Conservation (phyloP, 345 rosid species). For the Clarkia xantiana region DNA sequence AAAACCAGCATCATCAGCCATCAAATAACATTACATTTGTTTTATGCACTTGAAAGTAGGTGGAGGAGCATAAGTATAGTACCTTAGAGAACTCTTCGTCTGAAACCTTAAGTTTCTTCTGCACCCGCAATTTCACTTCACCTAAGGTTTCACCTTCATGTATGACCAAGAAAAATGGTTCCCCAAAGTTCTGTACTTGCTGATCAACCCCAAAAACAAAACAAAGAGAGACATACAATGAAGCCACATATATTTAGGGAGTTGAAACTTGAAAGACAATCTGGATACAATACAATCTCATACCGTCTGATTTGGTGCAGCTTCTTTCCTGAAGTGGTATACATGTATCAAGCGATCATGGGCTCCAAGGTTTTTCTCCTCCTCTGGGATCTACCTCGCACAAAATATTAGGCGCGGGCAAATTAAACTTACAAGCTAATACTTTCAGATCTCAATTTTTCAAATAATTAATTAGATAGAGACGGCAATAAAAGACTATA, state of each 20-base stretch:
- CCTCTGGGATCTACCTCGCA: conserved; percentile 54
- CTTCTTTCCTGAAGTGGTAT: conserved; percentile 71
- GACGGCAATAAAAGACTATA: neutral
- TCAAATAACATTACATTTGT: neutral
- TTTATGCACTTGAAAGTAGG: neutral
- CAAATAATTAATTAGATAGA: neutral
- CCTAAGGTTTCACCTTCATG: conserved; percentile 82
- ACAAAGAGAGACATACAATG: neutral
- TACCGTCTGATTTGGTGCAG: conserved; percentile 67
- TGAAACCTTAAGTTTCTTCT: conserved; percentile 67
- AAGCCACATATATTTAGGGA: neutral
- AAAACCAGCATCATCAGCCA: neutral
- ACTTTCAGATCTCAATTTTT: neutral
- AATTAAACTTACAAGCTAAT: neutral
- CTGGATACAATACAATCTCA: neutral
- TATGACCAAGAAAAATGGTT: conserved; percentile 87
- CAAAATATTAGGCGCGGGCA: neutral
- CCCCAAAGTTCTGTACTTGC: conserved; percentile 94
- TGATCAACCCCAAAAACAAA: conserved; percentile 15
- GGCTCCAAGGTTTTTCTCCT: conserved; percentile 76
- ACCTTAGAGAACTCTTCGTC: conserved; percentile 94
- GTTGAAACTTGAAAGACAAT: neutral
- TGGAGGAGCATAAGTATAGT: neutral
- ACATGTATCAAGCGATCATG: conserved; percentile 78
- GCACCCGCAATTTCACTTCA: conserved; percentile 63